A percentile compares a stretch with the other conserved stretches of the same genome.
phyloP scores from a whole-genome alignment of 1,284 basidiomycete genomes.

The Wolfiporia cocos region DNA sequence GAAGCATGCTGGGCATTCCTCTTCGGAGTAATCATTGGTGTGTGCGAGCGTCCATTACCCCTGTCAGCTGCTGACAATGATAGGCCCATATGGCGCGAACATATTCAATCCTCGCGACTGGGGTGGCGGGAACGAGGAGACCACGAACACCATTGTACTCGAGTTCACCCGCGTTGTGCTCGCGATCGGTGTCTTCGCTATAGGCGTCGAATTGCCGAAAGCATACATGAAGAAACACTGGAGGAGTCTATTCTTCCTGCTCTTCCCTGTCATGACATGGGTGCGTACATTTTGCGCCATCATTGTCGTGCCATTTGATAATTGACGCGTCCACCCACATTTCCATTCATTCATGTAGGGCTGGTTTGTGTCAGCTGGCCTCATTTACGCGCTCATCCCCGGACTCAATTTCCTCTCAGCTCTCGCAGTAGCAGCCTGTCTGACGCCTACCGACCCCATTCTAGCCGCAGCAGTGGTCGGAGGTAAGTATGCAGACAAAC shows the following conservation, averaged over 20 bases:
- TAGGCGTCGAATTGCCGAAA: constrained; percentile 94
- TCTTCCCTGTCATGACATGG: constrained; percentile 89
- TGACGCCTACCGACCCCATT: constrained; percentile 96
- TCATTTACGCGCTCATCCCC: constrained; percentile 89
- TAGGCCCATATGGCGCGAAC: constrained; percentile 81
- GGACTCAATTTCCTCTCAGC: constrained; percentile 82
- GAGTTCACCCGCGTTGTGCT: constrained; percentile 96
- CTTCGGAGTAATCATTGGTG: constrained; percentile 89
- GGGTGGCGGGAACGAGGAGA: constrained; percentile 51
- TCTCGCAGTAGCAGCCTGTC: constrained; percentile 87
- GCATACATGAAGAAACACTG: constrained; percentile 90
- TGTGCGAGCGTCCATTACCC: too few relatives aligned
- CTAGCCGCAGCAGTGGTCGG: constrained; percentile 89
- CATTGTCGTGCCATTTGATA: not conserved
- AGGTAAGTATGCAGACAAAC: constrained; percentile 97
- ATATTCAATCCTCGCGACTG: constrained; percentile 86
- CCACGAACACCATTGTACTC: constrained; percentile 69
- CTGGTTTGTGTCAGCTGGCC: constrained; percentile 85
- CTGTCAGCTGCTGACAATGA: constrained; percentile 4
- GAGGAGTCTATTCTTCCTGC: constrained; percentile 82
- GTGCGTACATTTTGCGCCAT: constrained; percentile 39
- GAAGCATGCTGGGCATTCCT: constrained; percentile 96
- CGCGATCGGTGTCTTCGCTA: constrained; percentile 96
- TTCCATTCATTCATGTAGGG: constrained; percentile 42
- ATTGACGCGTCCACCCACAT: not conserved